Evolutionary conservation across 1,284 basidiomycete species (phyloP), one percentile per base, ranked within the genome.

Genomic region (Ceratobasidium sp.): DNA sequence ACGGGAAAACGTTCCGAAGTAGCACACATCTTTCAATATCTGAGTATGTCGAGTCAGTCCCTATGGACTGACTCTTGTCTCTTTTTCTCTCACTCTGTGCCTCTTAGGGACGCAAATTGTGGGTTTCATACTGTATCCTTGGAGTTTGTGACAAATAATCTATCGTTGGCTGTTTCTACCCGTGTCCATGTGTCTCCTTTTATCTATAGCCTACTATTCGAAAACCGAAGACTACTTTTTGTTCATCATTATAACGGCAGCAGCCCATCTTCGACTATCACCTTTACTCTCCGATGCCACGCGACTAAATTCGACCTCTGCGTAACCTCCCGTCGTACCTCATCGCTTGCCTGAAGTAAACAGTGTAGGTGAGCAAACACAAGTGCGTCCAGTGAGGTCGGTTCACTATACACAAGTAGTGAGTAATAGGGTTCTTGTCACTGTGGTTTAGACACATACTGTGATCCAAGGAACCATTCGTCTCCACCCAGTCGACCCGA

Each of bases 1-100:
- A 2, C 88, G 92, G 81, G 95, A 97, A 80, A 94, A 96, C 83
- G 86, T 92, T 81, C 93, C 94, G 6, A 95, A 95, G 87, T 96
- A 88, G 87, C 62, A n/a, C 33, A 42, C 61, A 56, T 75, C 48
- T 33, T 28, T 42, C 61, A 33, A 20, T 57, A 57, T 66, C 71
- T 66, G 38, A 23, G 20, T 44, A 64, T 76, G 20, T 65, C 56
- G 38, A 62, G 38, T 13, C 33, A 26, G 38, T 15, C 33, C n/a
- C 38, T 20, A 28, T 23, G 38, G 38, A 17, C 38, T 62, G 13
- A 28, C 15, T 40, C 28, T 66, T 23, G 40, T 48, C 48, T 66
- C 44, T 28, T 67, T 67, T 67, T 33, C 65, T 67, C 65, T 54
- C 48, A 26, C 13, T 33, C 48, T 33, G 50, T n/a, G 50, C 50